Conservation (phyloP, 257 asterid genomes). For the Solanum sitiens region DNA sequence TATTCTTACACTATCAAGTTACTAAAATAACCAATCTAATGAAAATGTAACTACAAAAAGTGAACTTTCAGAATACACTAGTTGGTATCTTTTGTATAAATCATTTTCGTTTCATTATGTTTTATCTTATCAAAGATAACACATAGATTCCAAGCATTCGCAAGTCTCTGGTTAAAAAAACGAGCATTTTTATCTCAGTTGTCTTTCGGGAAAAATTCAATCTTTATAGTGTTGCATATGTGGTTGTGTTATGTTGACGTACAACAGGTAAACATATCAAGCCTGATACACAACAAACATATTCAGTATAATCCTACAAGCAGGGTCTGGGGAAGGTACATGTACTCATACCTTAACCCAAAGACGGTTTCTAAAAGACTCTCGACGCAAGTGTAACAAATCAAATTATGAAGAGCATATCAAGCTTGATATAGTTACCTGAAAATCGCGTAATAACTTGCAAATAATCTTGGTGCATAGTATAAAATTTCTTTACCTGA, state of each 20-base stretch:
- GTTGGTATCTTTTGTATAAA: neutral
- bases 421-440: neutral
- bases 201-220: neutral
- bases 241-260: neutral
- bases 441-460: neutral
- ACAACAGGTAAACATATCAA: neutral
- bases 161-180: neutral
- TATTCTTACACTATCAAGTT: neutral
- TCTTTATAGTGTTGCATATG: neutral
- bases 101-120: neutral
- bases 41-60: neutral
- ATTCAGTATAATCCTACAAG: neutral
- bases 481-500: constrained; percentile 27
- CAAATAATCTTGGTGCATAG: neutral
- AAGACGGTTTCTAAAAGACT: too few species aligned
- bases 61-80: neutral
- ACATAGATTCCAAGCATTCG: neutral
- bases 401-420: neutral
- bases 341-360: rapidly evolving
- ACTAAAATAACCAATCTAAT: neutral
- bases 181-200: neutral
- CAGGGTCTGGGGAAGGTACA: rapidly evolving
- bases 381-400: too few species aligned
- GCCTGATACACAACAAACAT: neutral
- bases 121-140: neutral